phyloP scores from a whole-genome alignment of 257 asterid genomes.

The Petrea volubilis region DNA sequence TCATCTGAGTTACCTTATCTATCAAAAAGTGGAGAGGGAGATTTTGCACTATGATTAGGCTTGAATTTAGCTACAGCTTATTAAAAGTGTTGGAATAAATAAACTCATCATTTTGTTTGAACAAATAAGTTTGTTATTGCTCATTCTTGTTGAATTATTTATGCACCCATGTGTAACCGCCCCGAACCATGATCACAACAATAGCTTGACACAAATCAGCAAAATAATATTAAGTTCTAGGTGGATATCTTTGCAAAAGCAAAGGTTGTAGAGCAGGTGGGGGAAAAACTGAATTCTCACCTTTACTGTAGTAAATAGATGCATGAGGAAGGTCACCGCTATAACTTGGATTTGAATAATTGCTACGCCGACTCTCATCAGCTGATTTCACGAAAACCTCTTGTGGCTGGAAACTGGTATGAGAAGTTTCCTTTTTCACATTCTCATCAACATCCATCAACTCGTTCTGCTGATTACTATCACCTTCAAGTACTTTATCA shows the following conservation, averaged over 20 bases:
- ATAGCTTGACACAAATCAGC: neutral
- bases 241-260: constrained; percentile 5
- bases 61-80: neutral
- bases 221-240: neutral
- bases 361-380: constrained; percentile 41
- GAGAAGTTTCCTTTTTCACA: constrained; percentile 37
- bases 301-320: constrained; percentile 66
- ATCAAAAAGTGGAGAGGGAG: neutral
- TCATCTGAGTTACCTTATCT: neutral
- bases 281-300: constrained; percentile 45
- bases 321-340: constrained; percentile 44
- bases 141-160: neutral
- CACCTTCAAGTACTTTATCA: constrained; percentile 36
- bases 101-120: neutral
- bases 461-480: constrained; percentile 24
- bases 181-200: neutral
- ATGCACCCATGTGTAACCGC: constrained; percentile 5
- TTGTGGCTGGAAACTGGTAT: constrained; percentile 30
- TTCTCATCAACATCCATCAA: constrained; percentile 36
- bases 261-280: too few relatives aligned
- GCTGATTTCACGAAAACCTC: constrained; percentile 30
- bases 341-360: constrained; percentile 25
- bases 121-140: too few relatives aligned
- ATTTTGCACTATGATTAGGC: neutral
- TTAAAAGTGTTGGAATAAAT: constrained; percentile 8